Base-by-base conservation (phyloP, 345 rosid genomes). In the Iberis pinnata region DNA sequence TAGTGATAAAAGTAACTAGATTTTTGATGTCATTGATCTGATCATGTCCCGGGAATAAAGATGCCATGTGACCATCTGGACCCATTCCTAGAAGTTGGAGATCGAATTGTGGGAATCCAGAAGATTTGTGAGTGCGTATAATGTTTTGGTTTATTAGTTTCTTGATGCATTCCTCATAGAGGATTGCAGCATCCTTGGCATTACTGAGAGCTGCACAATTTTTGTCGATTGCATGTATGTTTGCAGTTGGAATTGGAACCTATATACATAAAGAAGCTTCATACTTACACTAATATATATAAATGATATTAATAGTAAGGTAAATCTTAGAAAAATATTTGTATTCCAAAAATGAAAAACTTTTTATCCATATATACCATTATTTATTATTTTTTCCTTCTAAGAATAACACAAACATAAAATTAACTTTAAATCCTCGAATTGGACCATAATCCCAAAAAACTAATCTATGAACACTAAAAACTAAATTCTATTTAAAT, bases 1-100 rank as follows among this genome's bases (percentile, higher is more conserved):
- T 78, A 39, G 69, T 71, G 18, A 89, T 75, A 73, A 41, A 75
- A 53, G 94, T 73, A 5, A 82, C 82, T 94, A 89, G 86, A 18
- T 62, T 86, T 65, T 75, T 49, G 4, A 64, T 79, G 49, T 86
- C 96, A 0, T 66, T 70, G 56, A 77, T 44, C 5, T 84, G 84
- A 18, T 72, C 69, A 64, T 77, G 90, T 18, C 82, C 78, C 0
- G 95, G 97, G 64, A 89, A 89, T 4, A 84, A 63, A 4, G 95
- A 86, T 4, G 97, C 97, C 43, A 89, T 78, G 17, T 84, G 96
- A 22, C 95, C 95, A 36, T 89, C 95, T 0, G 89, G 95, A 22
- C 97, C 95, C 82, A 86, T 78, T 5, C 97, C 95, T 4, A 89
- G 69, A 24, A 89, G 89, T 70, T 76, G 73, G 55, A 86, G 81